Evolutionary conservation across 108 stramenopile genomes (phyloP).

Genomic region (Pseudonitzschia delicatissima): DNA sequence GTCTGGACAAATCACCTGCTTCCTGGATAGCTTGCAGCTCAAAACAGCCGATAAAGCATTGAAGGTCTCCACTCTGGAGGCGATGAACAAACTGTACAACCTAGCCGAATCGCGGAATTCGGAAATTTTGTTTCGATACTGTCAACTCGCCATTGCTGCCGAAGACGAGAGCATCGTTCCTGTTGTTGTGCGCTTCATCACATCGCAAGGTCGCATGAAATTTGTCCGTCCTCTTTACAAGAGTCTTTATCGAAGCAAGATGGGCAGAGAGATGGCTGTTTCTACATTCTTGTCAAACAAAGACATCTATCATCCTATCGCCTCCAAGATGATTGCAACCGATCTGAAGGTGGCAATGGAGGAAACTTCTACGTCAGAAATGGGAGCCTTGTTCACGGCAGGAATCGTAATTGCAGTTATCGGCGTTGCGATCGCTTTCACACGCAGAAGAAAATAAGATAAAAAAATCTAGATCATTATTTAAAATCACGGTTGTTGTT

Average conservation of each 20-base stretch:
- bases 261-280: slow-evolving; percentile 68
- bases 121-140: slow-evolving; percentile 91
- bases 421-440: not conserved
- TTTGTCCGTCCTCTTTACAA: slow-evolving; percentile 92
- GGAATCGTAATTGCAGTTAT: not conserved
- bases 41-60: slow-evolving; percentile 46
- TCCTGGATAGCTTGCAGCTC: slow-evolving; percentile 68
- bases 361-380: not conserved
- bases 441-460: slow-evolving; percentile 1
- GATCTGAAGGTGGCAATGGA: slow-evolving; percentile 47
- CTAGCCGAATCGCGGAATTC: slow-evolving; percentile 74
- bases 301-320: slow-evolving; percentile 94
- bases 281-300: slow-evolving; percentile 79
- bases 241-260: slow-evolving; percentile 63
- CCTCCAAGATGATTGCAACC: slow-evolving; percentile 86
- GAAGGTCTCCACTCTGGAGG: slow-evolving; percentile 47
- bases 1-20: slow-evolving; percentile 78
- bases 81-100: slow-evolving; percentile 71
- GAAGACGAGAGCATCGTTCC: slow-evolving; percentile 69
- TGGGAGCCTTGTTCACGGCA: not conserved
- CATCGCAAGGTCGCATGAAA: slow-evolving; percentile 98
- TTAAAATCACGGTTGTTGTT: not conserved
- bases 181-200: slow-evolving; percentile 83
- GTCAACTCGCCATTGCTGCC: slow-evolving; percentile 73
- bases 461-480: not conserved